These are phyloP conservation scores for Paramecium sonneborni DNA, from an alignment of 73 alveolate species.

Conservation along the genomic window DNA sequence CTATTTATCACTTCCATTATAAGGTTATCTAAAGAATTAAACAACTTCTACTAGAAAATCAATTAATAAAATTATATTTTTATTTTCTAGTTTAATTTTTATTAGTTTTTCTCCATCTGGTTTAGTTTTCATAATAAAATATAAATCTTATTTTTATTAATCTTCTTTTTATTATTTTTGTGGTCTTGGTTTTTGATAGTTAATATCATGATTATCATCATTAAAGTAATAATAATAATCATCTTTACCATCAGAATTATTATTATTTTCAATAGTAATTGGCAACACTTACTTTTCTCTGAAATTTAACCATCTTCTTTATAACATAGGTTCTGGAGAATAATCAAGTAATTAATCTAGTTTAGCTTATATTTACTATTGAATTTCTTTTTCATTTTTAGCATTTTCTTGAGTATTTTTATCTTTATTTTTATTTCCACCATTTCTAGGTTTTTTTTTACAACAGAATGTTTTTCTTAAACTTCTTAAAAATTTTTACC, in stretches of 20 bases:
- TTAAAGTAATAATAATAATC: background rate
- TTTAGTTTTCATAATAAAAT: conserved; percentile 27
- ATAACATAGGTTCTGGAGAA: conserved; percentile 20
- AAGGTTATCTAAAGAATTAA: conserved; percentile 55
- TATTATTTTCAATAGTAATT: background rate
- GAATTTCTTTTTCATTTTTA: background rate
- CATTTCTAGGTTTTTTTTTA: background rate
- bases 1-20: conserved; percentile 58
- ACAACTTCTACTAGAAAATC: conserved; percentile 60
- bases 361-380: background rate
- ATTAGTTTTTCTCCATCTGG: conserved; percentile 70
- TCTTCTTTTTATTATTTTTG: background rate
- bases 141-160: conserved; percentile 15
- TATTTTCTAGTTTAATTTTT: conserved; percentile 56
- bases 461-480: background rate
- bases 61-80: conserved; percentile 30
- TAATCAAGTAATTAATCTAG: background rate
- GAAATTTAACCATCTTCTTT: conserved; percentile 36
- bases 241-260: background rate
- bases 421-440: background rate
- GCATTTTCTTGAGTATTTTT: background rate
- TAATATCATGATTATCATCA: background rate
- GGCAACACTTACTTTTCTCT: background rate
- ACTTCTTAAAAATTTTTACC: background rate
- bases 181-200: background rate